Evolutionary conservation across 306 rosid genomes (phyloP).

Genomic region (Prunus persica): Prunus_persica_NCBIv2 NC_034012.1:13056501-13057000

Average conservation of each 20-base stretch:
- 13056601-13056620: neutral
- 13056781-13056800: conserved; percentile 96
- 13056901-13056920: conserved; percentile 76
- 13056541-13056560: neutral
- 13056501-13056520: neutral
- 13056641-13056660: neutral
- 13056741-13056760: conserved; percentile 67
- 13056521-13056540: neutral
- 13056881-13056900: conserved; percentile 79
- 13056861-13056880: conserved; percentile 53
- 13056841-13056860: conserved; percentile 62
- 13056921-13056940: neutral
- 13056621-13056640: neutral
- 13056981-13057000: neutral
- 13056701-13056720: conserved; percentile 61
- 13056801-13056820: conserved; percentile 90
- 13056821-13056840: conserved; percentile 74
- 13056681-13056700: conserved; percentile 17
- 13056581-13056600: neutral
- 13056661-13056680: neutral
- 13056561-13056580: conserved; percentile 1
- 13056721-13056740: conserved; percentile 83
- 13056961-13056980: neutral
- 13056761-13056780: conserved; percentile 78
- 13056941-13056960: neutral